phyloP scores from a whole-genome alignment of 2,329 filamentous ascomycete genomes.

The Colletotrichum sp. region DNA sequence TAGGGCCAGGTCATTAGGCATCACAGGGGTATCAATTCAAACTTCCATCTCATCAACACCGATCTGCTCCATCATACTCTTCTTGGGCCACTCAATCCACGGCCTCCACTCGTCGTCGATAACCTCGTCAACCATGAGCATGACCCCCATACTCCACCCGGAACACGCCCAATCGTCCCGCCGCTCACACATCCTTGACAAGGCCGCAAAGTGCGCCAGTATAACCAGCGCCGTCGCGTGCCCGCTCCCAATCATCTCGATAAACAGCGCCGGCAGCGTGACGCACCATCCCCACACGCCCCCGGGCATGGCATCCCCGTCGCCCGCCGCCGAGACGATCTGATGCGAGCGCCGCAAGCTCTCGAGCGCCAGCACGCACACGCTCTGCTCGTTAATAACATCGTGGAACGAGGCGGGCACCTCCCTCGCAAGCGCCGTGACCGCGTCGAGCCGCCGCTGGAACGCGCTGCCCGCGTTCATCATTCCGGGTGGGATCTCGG shows the following conservation, averaged over 20 bases:
- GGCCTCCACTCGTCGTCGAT: constrained; percentile 11
- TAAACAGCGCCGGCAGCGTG: constrained; percentile 18
- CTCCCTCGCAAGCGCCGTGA: constrained; percentile 14
- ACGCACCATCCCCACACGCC: constrained; percentile 20
- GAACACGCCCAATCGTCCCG: constrained; percentile 7
- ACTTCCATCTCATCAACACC: constrained; percentile 21
- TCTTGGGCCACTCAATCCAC: constrained; percentile 24
- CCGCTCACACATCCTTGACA: not conserved
- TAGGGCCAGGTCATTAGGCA: not conserved
- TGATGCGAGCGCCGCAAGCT: constrained; percentile 9
- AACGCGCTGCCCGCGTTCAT: not conserved
- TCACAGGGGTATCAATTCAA: not conserved
- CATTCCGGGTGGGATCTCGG: not conserved
- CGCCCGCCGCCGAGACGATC: not conserved
- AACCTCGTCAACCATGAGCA: constrained; percentile 15
- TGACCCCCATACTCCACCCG: constrained; percentile 21
- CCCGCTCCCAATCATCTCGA: constrained; percentile 20
- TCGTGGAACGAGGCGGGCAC: constrained; percentile 3
- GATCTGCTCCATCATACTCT: constrained; percentile 16
- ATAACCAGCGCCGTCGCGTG: constrained; percentile 23
- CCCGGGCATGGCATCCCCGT: not conserved
- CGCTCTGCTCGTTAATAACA: constrained; percentile 10
- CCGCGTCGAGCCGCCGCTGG: constrained; percentile 13
- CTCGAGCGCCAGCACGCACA: constrained; percentile 22
- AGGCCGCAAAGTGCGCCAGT: constrained; percentile 23